Conservation (phyloP, 495 filamentous ascomycete species). For the Xylaria scruposa region DNA sequence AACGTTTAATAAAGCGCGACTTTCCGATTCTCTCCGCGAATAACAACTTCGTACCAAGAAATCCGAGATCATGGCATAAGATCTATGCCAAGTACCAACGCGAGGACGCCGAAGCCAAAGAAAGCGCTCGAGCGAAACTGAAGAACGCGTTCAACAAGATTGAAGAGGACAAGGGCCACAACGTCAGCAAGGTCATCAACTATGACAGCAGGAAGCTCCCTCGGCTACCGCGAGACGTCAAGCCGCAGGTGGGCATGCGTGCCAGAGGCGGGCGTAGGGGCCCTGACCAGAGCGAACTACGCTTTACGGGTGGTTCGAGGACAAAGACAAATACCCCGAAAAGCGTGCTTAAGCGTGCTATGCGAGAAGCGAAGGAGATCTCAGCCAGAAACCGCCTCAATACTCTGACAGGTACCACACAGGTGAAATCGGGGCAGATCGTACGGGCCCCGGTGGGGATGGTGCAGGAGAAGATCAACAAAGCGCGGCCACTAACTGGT, state of each 20-base stretch:
- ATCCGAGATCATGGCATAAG: slow-evolving; percentile 46
- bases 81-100: slow-evolving; percentile 48
- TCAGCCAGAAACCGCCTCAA: slow-evolving; percentile 33
- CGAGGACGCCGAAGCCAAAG: slow-evolving; percentile 56
- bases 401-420: slow-evolving; percentile 34
- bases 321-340: slow-evolving; percentile 36
- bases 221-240: slow-evolving; percentile 28
- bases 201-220: slow-evolving; percentile 36
- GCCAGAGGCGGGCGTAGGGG: not conserved
- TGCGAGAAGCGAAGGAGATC: slow-evolving; percentile 41
- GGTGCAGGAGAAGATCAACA: slow-evolving; percentile 43
- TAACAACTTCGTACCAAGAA: slow-evolving; percentile 38
- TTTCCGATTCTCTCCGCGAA: slow-evolving; percentile 36
- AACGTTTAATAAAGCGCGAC: slow-evolving; percentile 46
- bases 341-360: slow-evolving; percentile 37
- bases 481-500: slow-evolving; percentile 32
- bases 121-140: slow-evolving; percentile 54
- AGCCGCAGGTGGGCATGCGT: slow-evolving; percentile 18
- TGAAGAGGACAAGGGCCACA: slow-evolving; percentile 40
- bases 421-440: slow-evolving; percentile 40
- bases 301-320: slow-evolving; percentile 38
- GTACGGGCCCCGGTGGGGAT: slow-evolving; percentile 45
- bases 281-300: slow-evolving; percentile 21
- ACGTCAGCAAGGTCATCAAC: slow-evolving; percentile 38
- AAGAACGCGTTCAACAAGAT: slow-evolving; percentile 35